Evolutionary conservation across 768 basidiomycete genomes (phyloP).

Genomic region (Mycena indigotica): DNA sequence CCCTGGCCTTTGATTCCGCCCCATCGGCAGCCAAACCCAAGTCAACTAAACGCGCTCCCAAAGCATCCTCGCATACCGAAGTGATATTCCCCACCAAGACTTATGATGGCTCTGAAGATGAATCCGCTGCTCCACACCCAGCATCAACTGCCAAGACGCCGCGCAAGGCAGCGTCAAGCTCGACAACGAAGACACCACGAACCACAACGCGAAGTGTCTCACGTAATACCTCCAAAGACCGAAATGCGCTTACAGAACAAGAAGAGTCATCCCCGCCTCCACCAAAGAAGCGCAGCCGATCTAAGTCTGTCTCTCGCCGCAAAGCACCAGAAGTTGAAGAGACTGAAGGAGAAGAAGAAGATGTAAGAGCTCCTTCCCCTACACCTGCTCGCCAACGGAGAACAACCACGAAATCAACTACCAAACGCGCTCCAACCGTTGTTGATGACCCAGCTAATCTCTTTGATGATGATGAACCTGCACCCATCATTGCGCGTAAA

Average conservation of each 20-base stretch:
- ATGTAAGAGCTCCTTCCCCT: slow-evolving; percentile 16
- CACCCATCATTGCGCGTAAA: not conserved
- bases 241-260: slow-evolving; percentile 21
- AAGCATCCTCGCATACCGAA: slow-evolving; percentile 36
- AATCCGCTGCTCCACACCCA: slow-evolving; percentile 24
- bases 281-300: slow-evolving; percentile 27
- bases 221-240: slow-evolving; percentile 25
- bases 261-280: slow-evolving; percentile 26
- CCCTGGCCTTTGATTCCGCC: slow-evolving; percentile 27
- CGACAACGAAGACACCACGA: slow-evolving; percentile 28
- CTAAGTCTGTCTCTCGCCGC: slow-evolving; percentile 30
- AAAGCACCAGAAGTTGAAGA: slow-evolving; percentile 15
- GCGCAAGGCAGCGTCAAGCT: slow-evolving; percentile 22
- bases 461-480: slow-evolving; percentile 18
- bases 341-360: slow-evolving; percentile 21
- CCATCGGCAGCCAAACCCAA: slow-evolving; percentile 33
- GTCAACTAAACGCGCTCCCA: slow-evolving; percentile 31
- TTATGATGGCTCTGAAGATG: slow-evolving; percentile 40
- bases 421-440: slow-evolving; percentile 14
- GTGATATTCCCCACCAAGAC: slow-evolving; percentile 42
- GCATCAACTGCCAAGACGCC: slow-evolving; percentile 22
- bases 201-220: slow-evolving; percentile 23
- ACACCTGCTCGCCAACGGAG: slow-evolving; percentile 19
- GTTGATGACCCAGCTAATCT: slow-evolving; percentile 11
- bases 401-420: slow-evolving; percentile 22